phyloP scores from a whole-genome alignment of 192 early-diverging fungal genomes.

The Coemansia sp. region DNA sequence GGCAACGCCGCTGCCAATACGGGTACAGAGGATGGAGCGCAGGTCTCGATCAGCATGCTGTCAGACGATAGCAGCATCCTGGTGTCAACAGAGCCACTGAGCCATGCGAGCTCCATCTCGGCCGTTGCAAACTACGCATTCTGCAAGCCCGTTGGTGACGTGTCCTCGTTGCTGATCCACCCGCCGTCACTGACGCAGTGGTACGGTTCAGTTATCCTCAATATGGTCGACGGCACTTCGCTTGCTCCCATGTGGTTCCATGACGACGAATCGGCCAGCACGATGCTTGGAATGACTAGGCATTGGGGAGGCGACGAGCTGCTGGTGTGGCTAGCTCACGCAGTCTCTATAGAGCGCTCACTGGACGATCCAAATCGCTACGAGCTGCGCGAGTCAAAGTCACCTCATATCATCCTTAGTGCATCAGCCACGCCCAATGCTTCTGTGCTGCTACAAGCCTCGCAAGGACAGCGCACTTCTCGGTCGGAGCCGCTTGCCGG shows the following conservation, averaged over 20 bases:
- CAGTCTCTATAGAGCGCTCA: conserved; percentile 54
- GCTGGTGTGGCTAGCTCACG: conserved; percentile 59
- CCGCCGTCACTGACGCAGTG: conserved; percentile 70
- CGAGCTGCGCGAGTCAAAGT: conserved; percentile 42
- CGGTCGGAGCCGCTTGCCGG: conserved; percentile 1
- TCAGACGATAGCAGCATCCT: conserved; percentile 39
- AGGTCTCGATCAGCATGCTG: conserved; percentile 40
- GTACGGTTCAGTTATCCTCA: conserved; percentile 70
- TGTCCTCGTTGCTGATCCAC: conserved; percentile 66
- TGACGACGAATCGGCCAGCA: conserved; percentile 68
- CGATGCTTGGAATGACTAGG: conserved; percentile 46
- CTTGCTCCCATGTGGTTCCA: conserved; percentile 75
- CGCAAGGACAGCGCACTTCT: conserved; percentile 8
- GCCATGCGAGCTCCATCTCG: conserved; percentile 37
- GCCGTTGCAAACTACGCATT: conserved; percentile 62
- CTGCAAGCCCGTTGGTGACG: conserved; percentile 60
- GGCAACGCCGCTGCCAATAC: not conserved
- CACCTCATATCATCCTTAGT: conserved; percentile 46
- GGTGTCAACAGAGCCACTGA: conserved; percentile 48
- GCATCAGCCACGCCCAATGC: conserved; percentile 30
- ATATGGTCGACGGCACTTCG: conserved; percentile 65
- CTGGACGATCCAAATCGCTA: conserved; percentile 45
- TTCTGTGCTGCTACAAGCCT: conserved; percentile 32
- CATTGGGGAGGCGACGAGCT: conserved; percentile 76
- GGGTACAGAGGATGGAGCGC: conserved; percentile 3